Conservation (phyloP, 768 basidiomycete species). For the Russula ochroleuca region DNA sequence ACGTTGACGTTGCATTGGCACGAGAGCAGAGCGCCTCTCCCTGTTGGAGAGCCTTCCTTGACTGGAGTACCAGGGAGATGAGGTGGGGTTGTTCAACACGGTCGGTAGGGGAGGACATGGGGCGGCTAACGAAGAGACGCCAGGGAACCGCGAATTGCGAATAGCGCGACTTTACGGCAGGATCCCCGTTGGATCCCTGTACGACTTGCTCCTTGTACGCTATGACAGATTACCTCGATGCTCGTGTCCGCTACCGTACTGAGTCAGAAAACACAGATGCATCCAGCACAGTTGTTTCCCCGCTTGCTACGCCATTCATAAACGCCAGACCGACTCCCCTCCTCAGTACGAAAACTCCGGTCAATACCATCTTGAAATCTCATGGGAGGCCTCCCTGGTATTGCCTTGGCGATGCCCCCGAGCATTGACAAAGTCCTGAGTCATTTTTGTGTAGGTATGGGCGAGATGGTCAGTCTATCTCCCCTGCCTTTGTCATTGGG, state of each 20-base stretch:
- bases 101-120: slow-evolving; percentile 18
- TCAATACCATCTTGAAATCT: slow-evolving; percentile 76
- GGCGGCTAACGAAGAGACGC: neutral
- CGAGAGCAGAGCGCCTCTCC: slow-evolving; percentile 71
- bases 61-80: slow-evolving; percentile 71
- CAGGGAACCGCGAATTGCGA: neutral
- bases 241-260: slow-evolving; percentile 3
- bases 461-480: slow-evolving; percentile 62
- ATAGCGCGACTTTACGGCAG: neutral
- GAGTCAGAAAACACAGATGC: slow-evolving; percentile 13
- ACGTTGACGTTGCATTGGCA: slow-evolving; percentile 59
- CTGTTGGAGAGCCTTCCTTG: slow-evolving; percentile 76
- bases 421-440: slow-evolving; percentile 17
- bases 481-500: slow-evolving; percentile 78
- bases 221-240: slow-evolving; percentile 21
- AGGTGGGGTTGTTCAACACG: slow-evolving; percentile 53
- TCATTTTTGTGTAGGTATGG: slow-evolving; percentile 55
- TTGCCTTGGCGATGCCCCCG: slow-evolving; percentile 9
- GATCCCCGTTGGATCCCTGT: neutral
- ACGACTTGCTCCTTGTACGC: neutral
- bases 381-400: slow-evolving; percentile 87
- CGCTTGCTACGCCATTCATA: slow-evolving; percentile 18
- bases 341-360: slow-evolving; percentile 36
- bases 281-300: slow-evolving; percentile 13
- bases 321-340: slow-evolving; percentile 14